phyloP scores from a whole-genome alignment of 805 yeast species.

The Candida namnaoensis region DNA sequence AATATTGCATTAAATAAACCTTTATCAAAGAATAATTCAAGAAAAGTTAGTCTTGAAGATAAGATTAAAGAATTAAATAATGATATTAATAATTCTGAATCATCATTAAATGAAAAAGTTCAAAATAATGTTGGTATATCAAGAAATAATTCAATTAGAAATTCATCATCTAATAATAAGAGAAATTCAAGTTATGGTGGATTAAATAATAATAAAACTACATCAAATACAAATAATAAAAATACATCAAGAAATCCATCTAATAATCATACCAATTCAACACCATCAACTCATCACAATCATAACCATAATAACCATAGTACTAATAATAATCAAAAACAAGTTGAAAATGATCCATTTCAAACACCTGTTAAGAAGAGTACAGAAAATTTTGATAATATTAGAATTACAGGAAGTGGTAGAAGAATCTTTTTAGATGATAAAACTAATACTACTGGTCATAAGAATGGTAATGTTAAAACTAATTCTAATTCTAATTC shows the following conservation, averaged over 20 bases:
- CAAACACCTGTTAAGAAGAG: too few relatives aligned
- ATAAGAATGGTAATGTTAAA: too few relatives aligned
- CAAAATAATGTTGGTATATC: too few relatives aligned
- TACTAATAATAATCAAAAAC: too few relatives aligned
- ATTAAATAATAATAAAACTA: background rate
- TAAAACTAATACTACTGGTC: too few relatives aligned
- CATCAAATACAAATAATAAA: background rate
- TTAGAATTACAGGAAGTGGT: too few relatives aligned
- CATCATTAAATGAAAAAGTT: slow-evolving; percentile 13
- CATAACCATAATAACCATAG: too few relatives aligned
- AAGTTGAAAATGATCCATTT: background rate
- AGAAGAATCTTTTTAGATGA: too few relatives aligned
- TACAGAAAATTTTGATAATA: too few relatives aligned
- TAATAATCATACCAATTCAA: background rate
- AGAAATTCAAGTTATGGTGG: background rate
- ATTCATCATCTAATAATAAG: too few relatives aligned
- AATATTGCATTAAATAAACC: too few relatives aligned
- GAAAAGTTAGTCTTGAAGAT: slow-evolving; percentile 6
- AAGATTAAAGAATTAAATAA: slow-evolving; percentile 12
- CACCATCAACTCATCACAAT: background rate
- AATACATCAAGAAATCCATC: background rate
- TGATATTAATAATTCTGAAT: slow-evolving; percentile 13
- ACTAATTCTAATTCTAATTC: background rate
- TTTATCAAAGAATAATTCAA: background rate
- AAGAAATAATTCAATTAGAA: too few relatives aligned